Evolutionary conservation across 805 yeast genomes (phyloP), one percentile per base, ranked within the genome.

Genomic region (Yueomyces sp.): DNA sequence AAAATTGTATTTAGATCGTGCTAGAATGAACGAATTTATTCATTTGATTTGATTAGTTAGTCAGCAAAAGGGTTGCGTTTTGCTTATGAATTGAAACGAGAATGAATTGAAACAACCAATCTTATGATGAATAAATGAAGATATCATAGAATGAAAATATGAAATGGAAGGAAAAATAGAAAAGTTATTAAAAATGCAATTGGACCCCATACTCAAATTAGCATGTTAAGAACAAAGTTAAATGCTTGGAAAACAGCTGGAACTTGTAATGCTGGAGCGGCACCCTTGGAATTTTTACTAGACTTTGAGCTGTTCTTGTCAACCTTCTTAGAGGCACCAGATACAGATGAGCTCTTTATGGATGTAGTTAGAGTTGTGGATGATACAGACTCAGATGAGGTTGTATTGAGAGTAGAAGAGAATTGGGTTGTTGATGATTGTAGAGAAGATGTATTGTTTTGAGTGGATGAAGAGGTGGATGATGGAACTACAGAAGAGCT

Each of bases 191-290:
- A 37, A 38, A 27, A 28, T 29, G 32, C n/a, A 28, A 29, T 12
- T 8, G 19, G 19, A 19, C 19, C 19, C 19, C 2, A 19, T 19
- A 19, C 19, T 19, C 19, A 19, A 19, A 19, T 19, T 19, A 19
- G 19, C 19, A 19, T 19, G 19, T 2, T 19, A 19, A 19, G 19
- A 19, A 19, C 19, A 19, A 19, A 19, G 19, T 19, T 19, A 49
- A 31, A 52, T 36, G 34, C 46, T 36, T 50, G 51, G 44, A 56
- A 46, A 8, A 50, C 33, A 11, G 46, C 26, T 42, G 62, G 62
- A 9, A 52, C 48, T 31, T 48, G 44, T 11, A 54, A 9, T 6
- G 48, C 42, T n/a, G 40, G 44, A 33, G 51, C 60, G 11, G 53
- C 46, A 32, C 52, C 57, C 27, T 46, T 51, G 19, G 56, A 46